Evolutionary conservation across 2,329 filamentous ascomycete species (phyloP), one percentile per base, ranked within the genome.

Genomic region (Mariannaea elegans): DNA sequence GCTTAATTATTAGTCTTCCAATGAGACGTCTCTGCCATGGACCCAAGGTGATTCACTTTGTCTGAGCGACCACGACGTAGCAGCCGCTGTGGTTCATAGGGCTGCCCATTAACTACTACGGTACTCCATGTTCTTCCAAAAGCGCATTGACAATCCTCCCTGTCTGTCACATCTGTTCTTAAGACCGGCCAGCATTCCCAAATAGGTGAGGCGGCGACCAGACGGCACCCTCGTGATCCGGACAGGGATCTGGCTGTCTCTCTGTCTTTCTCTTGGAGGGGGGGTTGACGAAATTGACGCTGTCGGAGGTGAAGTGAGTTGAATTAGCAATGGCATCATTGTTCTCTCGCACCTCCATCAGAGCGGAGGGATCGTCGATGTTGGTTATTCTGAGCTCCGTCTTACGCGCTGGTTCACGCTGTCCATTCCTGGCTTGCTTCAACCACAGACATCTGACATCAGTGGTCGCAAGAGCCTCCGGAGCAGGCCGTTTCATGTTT

Each of bases 81-180:
- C 12, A 56, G 49, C 54, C 63, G 63, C 61, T 36, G 61, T 69
- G 61, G 58, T 56, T 63, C 55, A 31, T 69, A 69, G 66, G 66
- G 66, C 66, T 69, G 65, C 51, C 4, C 5, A 31, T 19, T 21
- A 3, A 8, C n/a, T 2, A 2, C 7, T 19, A n/a, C n/a, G n/a
- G n/a, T n/a, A n/a, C n/a, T n/a, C n/a, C n/a, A n/a, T n/a, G n/a
- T n/a, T n/a, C n/a, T n/a, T n/a, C n/a, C n/a, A n/a, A 16, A 46
- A 49, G n/a, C 27, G 36, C 44, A 41, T 52, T 50, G 45, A 44
- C 44, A 46, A n/a, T 36, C 36, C 14, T 9, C 12, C 36, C 27
- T 27, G 36, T 18, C 29, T 34, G 50, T 53, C 39, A 32, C 50
- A 52, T 44, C 19, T n/a, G 19, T 52, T 24, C 27, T n/a, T 7